Evolutionary conservation across 768 basidiomycete genomes (phyloP), one percentile per base, ranked within the genome.

Genomic region (Russula lepida): DNA sequence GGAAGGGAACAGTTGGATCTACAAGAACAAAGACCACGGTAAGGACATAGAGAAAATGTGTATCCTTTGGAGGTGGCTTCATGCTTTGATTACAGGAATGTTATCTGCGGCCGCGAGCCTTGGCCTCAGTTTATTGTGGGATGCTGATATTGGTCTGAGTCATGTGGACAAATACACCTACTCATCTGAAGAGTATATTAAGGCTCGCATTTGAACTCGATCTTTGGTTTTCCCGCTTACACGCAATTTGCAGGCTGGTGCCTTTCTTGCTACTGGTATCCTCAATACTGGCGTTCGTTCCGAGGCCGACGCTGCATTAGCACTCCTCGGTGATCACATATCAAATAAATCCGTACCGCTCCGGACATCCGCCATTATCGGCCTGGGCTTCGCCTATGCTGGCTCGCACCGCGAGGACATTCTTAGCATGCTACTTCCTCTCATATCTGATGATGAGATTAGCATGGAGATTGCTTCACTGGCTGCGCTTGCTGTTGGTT

Each of bases 11-110:
- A 95, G 92, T 68, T 99, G 94, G 94, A 92, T 99, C 60, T 99
- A 98, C 80, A 98, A 98, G 81, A 98, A 98, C 79, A 98, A 98
- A 76, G 95, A 98, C 56, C 92, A 97, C 64, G 97, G 95, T 86
- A 60, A 23, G 79, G 70, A 27, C 50, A 17, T 30, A 44, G 9
- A 17, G 6, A 5, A n/a, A 54, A 41, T 11, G 17, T 46, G 27
- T 7, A 44, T 28, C 1, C 11, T 27, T 13, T 37, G 25, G 28
- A 27, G 30, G 25, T 27, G n/a, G 11, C 49, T 51, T 28, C 19
- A 48, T 13, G n/a, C 52, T 35, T 44, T 57, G 7, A n/a, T 12
- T 27, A 32, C 64, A 92, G 90, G 90, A 56, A 98, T 98, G 93
- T 86, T 95, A 81, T 92, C 89, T 62, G 97, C 97, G 25, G 86